Conservation (phyloP, 1,284 basidiomycete genomes). For the Melampsora americana region DNA sequence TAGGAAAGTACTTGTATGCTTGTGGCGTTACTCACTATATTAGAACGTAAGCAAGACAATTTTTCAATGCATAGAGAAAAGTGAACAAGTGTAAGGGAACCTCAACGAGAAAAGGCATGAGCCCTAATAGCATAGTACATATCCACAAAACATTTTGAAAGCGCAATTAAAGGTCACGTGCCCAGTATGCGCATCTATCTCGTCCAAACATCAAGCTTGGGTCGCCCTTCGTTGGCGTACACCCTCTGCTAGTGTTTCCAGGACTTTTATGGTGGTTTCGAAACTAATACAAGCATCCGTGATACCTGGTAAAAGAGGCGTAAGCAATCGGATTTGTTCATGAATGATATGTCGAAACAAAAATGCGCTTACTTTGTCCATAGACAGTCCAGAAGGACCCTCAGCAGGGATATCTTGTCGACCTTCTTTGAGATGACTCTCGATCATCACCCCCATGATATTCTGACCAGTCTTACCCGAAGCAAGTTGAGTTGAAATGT, state of each 20-base stretch:
- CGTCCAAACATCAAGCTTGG: not conserved
- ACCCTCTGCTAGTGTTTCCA: constrained; percentile 11
- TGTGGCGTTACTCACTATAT: too few species aligned
- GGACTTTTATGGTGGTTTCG: constrained; percentile 2
- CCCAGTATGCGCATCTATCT: too few species aligned
- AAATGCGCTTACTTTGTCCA: constrained; percentile 37
- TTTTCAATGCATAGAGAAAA: too few species aligned
- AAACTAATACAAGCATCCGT: constrained; percentile 27
- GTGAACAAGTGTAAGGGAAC: too few species aligned
- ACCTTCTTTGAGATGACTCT: constrained; percentile 83
- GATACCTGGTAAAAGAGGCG: not conserved
- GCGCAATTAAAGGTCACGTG: too few species aligned
- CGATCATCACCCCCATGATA: constrained; percentile 97
- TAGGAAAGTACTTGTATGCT: too few species aligned
- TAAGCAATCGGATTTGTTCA: not conserved
- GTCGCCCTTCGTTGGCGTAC: constrained; percentile 10
- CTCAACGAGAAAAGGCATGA: too few species aligned
- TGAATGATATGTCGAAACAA: not conserved
- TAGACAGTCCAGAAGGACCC: constrained; percentile 68
- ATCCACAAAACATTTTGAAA: too few species aligned
- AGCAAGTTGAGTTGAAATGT: constrained; percentile 63
- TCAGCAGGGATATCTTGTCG: constrained; percentile 78
- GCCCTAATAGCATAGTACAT: too few species aligned
- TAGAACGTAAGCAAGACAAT: too few species aligned
- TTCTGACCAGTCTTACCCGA: constrained; percentile 52